Percentiles rank a stretch among this genome's conserved stretches.
These are phyloP conservation scores for Polygonum aviculare DNA, from an alignment of 148 eudicot genomes.

Conservation along the genomic window DNA sequence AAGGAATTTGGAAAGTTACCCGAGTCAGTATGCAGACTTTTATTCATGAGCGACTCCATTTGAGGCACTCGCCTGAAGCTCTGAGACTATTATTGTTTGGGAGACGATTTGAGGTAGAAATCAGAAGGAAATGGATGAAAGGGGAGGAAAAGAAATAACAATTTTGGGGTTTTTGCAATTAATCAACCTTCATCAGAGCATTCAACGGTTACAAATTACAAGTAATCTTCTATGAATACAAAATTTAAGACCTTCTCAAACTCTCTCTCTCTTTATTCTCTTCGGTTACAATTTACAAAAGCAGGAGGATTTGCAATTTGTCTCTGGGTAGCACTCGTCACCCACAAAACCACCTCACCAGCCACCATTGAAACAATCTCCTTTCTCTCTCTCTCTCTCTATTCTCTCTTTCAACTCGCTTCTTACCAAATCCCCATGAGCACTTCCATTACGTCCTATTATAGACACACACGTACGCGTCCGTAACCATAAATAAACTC, in stretches of 20 bases:
- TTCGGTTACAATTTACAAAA: constrained; percentile 61
- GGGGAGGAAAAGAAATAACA: not conserved
- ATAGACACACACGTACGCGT: constrained; percentile 1
- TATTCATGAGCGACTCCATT: not conserved
- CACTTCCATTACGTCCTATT: constrained; percentile 14
- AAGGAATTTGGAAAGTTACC: not conserved
- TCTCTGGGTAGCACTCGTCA: constrained; percentile 8
- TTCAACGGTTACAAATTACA: constrained; percentile 21
- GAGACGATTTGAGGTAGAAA: not conserved
- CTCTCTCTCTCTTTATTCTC: constrained; percentile 21
- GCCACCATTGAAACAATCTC: not conserved
- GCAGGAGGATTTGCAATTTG: constrained; percentile 9
- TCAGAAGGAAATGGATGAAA: not conserved
- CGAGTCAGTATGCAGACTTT: not conserved
- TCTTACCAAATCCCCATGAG: constrained; percentile 31
- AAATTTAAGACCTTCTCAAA: not conserved
- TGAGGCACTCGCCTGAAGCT: not conserved
- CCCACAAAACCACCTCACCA: constrained; percentile 12
- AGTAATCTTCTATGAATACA: not conserved
- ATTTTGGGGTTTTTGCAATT: not conserved
- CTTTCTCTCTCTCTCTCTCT: no score
- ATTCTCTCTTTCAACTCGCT: constrained; percentile 14
- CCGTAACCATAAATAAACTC: not conserved
- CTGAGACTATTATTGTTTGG: not conserved
- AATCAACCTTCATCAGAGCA: constrained; percentile 13